These are phyloP conservation scores for Pestalotiopsis sp. DNA, from an alignment of 2,329 filamentous ascomycete species.

Conservation along the genomic window DNA sequence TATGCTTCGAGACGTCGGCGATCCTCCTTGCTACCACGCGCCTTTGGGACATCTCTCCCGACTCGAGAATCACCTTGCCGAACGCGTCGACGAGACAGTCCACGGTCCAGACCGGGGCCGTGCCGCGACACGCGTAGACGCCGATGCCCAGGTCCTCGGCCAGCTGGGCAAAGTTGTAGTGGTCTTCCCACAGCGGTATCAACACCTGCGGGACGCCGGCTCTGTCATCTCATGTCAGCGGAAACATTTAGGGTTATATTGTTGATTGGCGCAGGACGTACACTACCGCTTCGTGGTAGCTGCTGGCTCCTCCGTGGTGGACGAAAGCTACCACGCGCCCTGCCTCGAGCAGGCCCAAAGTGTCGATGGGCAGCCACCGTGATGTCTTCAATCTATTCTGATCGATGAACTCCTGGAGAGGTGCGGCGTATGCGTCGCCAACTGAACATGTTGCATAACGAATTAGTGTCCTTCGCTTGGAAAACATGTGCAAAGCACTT, in stretches of 20 bases:
- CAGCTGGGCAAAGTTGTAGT: conserved; percentile 16
- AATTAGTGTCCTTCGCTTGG: not conserved
- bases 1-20: not conserved
- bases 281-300: conserved; percentile 15
- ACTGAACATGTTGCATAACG: not conserved
- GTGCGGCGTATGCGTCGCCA: not conserved
- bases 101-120: conserved; percentile 26
- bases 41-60: not conserved
- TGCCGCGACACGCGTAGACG: conserved; percentile 5
- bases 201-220: conserved; percentile 15
- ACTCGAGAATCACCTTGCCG: not conserved
- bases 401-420: not conserved
- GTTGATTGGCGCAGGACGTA: not conserved
- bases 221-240: not conserved
- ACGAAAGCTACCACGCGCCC: conserved; percentile 11
- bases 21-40: not conserved
- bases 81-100: conserved; percentile 29
- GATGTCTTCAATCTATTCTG: not conserved
- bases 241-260: no score
- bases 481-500: no score
- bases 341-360: conserved; percentile 8
- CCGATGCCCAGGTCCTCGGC: conserved; percentile 14
- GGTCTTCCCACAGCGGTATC: conserved; percentile 13
- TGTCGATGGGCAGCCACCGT: conserved; percentile 11
- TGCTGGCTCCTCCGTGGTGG: conserved; percentile 15